These are phyloP conservation scores for Calcarisporium arbuscula DNA, from an alignment of 2,329 filamentous ascomycete species.

Conservation along the genomic window DNA sequence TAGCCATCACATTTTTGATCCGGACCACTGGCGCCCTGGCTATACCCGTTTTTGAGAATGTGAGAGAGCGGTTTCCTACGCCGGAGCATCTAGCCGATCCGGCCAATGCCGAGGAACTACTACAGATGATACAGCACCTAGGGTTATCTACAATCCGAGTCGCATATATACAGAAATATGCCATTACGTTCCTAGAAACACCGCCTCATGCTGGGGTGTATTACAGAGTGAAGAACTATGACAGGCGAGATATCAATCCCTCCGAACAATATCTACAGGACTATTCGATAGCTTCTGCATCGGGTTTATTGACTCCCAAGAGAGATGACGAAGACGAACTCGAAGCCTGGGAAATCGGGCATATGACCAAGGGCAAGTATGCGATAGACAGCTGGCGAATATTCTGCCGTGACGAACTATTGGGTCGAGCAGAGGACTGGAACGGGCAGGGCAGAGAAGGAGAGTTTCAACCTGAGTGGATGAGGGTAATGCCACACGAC, in stretches of 20 bases:
- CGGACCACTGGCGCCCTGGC: constrained; percentile 68
- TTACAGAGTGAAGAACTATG: constrained; percentile 46
- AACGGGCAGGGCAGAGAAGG: constrained; percentile 47
- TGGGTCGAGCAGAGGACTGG: constrained; percentile 60
- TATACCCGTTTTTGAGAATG: constrained; percentile 65
- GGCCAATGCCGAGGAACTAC: constrained; percentile 43
- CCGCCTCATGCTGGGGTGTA: constrained; percentile 55
- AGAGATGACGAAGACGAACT: constrained; percentile 13
- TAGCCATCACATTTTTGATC: constrained; percentile 81
- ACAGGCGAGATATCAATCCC: constrained; percentile 24
- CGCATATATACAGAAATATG: constrained; percentile 61
- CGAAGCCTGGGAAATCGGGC: constrained; percentile 74
- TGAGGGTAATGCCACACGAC: constrained; percentile 72
- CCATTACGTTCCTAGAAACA: constrained; percentile 57
- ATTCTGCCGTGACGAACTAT: constrained; percentile 76
- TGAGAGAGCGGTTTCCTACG: constrained; percentile 64
- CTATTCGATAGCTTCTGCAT: background rate
- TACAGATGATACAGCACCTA: constrained; percentile 59
- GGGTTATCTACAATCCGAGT: constrained; percentile 66
- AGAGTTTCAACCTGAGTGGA: constrained; percentile 82
- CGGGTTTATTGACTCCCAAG: background rate
- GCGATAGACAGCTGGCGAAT: constrained; percentile 89
- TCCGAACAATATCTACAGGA: background rate
- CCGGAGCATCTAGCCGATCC: constrained; percentile 53
- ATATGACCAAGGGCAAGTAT: constrained; percentile 77